These are phyloP conservation scores for Durotheca rogersii DNA, from an alignment of 495 filamentous ascomycete genomes.

Conservation along the genomic window DNA sequence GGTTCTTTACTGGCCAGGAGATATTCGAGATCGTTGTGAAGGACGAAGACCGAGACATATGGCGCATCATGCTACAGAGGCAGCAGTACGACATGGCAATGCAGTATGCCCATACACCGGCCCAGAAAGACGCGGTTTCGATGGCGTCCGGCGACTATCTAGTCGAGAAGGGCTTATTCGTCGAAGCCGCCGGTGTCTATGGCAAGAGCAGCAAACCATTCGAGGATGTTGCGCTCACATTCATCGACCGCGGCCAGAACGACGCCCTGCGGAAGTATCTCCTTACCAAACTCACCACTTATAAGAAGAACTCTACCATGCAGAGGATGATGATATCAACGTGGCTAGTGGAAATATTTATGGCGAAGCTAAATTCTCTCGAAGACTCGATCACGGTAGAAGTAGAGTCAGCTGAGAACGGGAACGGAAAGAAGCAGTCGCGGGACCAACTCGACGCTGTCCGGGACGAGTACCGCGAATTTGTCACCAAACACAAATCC, in stretches of 20 bases:
- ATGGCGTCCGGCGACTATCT: conserved; percentile 88
- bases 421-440: conserved; percentile 67
- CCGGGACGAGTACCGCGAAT: conserved; percentile 80
- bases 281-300: conserved; percentile 73
- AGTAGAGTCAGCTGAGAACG: conserved; percentile 73
- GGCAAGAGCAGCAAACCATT: conserved; percentile 95
- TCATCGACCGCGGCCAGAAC: conserved; percentile 85
- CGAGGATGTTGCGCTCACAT: conserved; percentile 87
- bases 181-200: conserved; percentile 85
- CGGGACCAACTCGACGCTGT: conserved; percentile 68
- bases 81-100: conserved; percentile 87
- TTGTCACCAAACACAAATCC: conserved; percentile 75
- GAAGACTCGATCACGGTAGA: conserved; percentile 93
- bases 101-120: conserved; percentile 68
- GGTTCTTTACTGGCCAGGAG: conserved; percentile 86
- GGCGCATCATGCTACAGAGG: conserved; percentile 82
- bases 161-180: conserved; percentile 71
- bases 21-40: conserved; percentile 90
- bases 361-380: conserved; percentile 92
- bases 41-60: conserved; percentile 90
- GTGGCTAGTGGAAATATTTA: conserved; percentile 94
- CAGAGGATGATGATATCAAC: conserved; percentile 92
- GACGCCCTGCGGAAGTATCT: conserved; percentile 93
- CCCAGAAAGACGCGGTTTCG: conserved; percentile 84
- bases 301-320: conserved; percentile 85